Percentiles rank a stretch among this genome's conserved stretches.
These are phyloP conservation scores for Fusarium tricinctum DNA, from an alignment of 2,329 filamentous ascomycete species.

Conservation along the genomic window DNA sequence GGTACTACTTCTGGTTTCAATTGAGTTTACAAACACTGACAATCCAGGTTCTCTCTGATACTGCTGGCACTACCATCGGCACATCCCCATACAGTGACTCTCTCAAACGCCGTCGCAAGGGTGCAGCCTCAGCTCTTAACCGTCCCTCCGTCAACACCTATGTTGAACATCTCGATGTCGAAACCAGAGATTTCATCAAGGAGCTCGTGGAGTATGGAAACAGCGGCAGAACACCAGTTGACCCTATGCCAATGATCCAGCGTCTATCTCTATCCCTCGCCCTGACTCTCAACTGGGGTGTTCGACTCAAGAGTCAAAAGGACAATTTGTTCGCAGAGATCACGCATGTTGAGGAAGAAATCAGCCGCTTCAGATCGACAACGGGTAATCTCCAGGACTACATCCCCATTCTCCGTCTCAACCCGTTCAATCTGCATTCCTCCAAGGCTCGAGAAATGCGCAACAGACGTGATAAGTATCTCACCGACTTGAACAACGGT, in stretches of 20 bases:
- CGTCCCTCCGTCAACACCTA: slow-evolving; percentile 74
- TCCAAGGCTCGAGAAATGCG: slow-evolving; percentile 72
- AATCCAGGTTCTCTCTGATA: slow-evolving; percentile 70
- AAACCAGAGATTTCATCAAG: slow-evolving; percentile 72
- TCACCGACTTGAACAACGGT: slow-evolving; percentile 68
- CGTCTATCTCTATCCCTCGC: slow-evolving; percentile 73
- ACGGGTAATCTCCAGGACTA: slow-evolving; percentile 74
- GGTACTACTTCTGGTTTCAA: slow-evolving; percentile 47
- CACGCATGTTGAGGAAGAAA: slow-evolving; percentile 72
- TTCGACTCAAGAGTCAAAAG: slow-evolving; percentile 70
- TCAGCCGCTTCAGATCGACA: slow-evolving; percentile 71
- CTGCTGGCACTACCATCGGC: slow-evolving; percentile 76
- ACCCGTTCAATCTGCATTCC: slow-evolving; percentile 72
- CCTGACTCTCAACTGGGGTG: slow-evolving; percentile 76
- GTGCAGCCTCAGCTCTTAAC: slow-evolving; percentile 75
- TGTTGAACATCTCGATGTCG: slow-evolving; percentile 72
- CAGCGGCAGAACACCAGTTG: slow-evolving; percentile 66
- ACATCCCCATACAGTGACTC: slow-evolving; percentile 76
- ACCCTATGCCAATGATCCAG: slow-evolving; percentile 78
- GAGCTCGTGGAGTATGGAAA: slow-evolving; percentile 72
- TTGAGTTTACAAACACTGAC: not conserved
- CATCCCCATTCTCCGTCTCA: slow-evolving; percentile 70
- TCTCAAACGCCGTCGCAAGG: slow-evolving; percentile 74
- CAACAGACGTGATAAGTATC: slow-evolving; percentile 70
- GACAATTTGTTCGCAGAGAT: slow-evolving; percentile 73